phyloP scores from a whole-genome alignment of 1,284 basidiomycete genomes.

The Neotropicomus parvogracilis region DNA sequence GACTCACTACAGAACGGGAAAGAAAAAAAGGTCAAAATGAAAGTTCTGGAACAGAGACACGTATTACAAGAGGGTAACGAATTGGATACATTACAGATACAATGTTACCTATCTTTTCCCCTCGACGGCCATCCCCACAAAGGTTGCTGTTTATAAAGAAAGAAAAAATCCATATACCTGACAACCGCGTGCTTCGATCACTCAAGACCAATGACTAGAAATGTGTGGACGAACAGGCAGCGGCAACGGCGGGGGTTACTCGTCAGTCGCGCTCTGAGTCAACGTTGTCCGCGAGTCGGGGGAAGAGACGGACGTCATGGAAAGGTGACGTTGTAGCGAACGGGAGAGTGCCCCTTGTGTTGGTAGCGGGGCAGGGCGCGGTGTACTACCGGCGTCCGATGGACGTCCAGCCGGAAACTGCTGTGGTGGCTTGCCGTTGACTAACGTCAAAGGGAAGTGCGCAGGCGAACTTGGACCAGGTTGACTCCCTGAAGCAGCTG shows the following conservation, averaged over 20 bases:
- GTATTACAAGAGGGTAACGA: conserved; percentile 29
- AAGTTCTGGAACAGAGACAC: conserved; percentile 1
- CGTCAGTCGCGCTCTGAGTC: conserved; percentile 14
- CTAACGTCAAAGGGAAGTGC: conserved; percentile 17
- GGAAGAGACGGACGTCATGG: conserved; percentile 27
- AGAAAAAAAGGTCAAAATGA: neutral
- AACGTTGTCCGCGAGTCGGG: conserved; percentile 27
- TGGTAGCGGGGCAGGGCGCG: conserved; percentile 2
- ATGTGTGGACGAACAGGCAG: neutral
- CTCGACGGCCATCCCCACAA: neutral
- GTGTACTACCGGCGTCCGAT: conserved; percentile 6
- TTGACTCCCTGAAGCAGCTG: conserved; percentile 1
- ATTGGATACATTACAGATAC: conserved; percentile 27
- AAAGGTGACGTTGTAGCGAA: conserved; percentile 30
- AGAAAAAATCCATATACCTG: conserved; percentile 9
- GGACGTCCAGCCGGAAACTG: conserved; percentile 28
- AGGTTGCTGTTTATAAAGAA: conserved; percentile 8
- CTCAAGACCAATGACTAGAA: neutral
- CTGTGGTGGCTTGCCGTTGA: conserved; percentile 33
- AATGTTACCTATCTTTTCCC: conserved; percentile 17
- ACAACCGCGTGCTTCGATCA: conserved; percentile 1
- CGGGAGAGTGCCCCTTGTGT: conserved; percentile 20
- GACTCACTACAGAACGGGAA: too few relatives aligned
- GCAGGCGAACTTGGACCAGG: conserved; percentile 1
- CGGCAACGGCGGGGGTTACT: conserved; percentile 5